These are phyloP conservation scores for Aspergillus alliaceus DNA, from an alignment of 2,329 filamentous ascomycete genomes.

Conservation along the genomic window DNA sequence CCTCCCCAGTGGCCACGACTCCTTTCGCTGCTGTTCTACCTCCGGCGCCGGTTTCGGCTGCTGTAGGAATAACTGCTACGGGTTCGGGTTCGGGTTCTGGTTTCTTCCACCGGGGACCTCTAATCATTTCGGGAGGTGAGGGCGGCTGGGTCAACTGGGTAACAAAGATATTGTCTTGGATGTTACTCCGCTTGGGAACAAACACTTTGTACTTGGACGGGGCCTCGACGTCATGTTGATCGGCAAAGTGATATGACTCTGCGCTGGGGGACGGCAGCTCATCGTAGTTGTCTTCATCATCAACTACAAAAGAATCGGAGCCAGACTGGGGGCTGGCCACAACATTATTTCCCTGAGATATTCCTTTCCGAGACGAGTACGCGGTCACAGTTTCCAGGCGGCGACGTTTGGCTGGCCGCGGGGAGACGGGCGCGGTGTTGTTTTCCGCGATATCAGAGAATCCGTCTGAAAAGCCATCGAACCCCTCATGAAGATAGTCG, in stretches of 20 bases:
- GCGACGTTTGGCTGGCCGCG: slow-evolving; percentile 36
- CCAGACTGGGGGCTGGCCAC: slow-evolving; percentile 14
- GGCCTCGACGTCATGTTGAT: slow-evolving; percentile 19
- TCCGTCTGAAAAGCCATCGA: slow-evolving; percentile 28
- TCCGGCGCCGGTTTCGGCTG: neutral
- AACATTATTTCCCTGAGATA: neutral
- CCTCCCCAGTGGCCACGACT: neutral
- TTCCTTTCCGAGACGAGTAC: neutral
- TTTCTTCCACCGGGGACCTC: slow-evolving; percentile 53
- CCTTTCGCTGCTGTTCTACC: neutral
- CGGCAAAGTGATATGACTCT: slow-evolving; percentile 12
- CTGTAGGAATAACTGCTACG: slow-evolving; percentile 10
- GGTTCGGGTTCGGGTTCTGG: slow-evolving; percentile 29
- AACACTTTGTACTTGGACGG: slow-evolving; percentile 42
- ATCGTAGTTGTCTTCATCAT: slow-evolving; percentile 21
- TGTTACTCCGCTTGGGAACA: slow-evolving; percentile 40
- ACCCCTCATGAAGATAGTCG: slow-evolving; percentile 31
- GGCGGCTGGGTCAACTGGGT: slow-evolving; percentile 49
- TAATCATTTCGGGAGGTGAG: slow-evolving; percentile 53
- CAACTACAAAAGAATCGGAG: slow-evolving; percentile 19
- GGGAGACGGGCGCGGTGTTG: slow-evolving; percentile 12
- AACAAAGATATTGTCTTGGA: slow-evolving; percentile 47
- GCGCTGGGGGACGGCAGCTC: slow-evolving; percentile 15
- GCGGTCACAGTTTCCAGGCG: slow-evolving; percentile 25
- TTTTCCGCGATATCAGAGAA: slow-evolving; percentile 13